These are phyloP conservation scores for Rhizopogon vulgaris DNA, from an alignment of 768 basidiomycete genomes.

Conservation along the genomic window DNA sequence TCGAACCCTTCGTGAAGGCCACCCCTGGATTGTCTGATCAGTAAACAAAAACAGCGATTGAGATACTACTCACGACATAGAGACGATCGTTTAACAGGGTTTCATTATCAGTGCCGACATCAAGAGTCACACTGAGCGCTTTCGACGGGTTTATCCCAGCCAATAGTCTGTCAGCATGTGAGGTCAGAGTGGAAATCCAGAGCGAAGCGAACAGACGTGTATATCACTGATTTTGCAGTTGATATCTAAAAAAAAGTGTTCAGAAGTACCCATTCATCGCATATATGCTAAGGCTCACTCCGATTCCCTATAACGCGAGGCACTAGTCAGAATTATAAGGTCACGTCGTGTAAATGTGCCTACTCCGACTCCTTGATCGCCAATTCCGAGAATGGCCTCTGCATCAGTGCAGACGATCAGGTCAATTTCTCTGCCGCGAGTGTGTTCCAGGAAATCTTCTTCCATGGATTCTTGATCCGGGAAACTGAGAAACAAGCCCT, in stretches of 20 bases:
- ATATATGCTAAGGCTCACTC: conserved; percentile 31
- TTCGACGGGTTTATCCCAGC: conserved; percentile 61
- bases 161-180: conserved; percentile 39
- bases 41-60: neutral
- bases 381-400: conserved; percentile 80
- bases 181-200: neutral
- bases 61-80: conserved; percentile 48
- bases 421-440: conserved; percentile 56
- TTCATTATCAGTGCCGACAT: conserved; percentile 75
- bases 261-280: neutral
- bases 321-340: conserved; percentile 10
- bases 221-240: conserved; percentile 72
- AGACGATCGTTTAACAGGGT: conserved; percentile 54
- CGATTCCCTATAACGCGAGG: conserved; percentile 33
- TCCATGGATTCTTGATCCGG: conserved; percentile 64
- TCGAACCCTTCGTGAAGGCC: conserved; percentile 60
- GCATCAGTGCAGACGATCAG: conserved; percentile 81
- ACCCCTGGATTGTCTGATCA: conserved; percentile 46
- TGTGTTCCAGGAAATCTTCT: conserved; percentile 66
- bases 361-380: conserved; percentile 70
- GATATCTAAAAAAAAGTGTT: conserved; percentile 46
- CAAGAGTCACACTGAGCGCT: conserved; percentile 54
- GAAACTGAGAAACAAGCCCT: conserved; percentile 70
- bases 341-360: conserved; percentile 15
- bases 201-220: conserved; percentile 41